Evolutionary conservation across 495 filamentous ascomycete genomes (phyloP).

Genomic region (Penicillium simplicissimum): DNA sequence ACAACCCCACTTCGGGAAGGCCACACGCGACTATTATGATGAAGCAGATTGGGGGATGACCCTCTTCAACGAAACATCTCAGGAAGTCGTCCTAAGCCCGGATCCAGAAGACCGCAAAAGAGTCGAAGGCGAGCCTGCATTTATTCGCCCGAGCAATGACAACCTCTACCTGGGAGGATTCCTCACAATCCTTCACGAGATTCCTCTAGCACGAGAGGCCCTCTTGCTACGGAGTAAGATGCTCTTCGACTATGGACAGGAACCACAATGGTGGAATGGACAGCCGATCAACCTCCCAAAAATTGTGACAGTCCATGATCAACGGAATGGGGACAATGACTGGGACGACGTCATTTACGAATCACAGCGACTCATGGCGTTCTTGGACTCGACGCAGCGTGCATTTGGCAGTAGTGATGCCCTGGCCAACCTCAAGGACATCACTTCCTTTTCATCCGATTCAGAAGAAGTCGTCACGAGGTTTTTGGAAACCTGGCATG

Average conservation of each 20-base stretch:
- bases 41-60: constrained; percentile 77
- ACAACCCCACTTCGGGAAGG: constrained; percentile 65
- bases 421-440: constrained; percentile 47
- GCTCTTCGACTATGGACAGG: constrained; percentile 64
- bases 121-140: constrained; percentile 59
- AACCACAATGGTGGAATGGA: constrained; percentile 86
- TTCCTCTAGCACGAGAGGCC: constrained; percentile 76
- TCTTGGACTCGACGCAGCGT: constrained; percentile 74
- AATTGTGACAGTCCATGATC: constrained; percentile 54
- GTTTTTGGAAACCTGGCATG: constrained; percentile 46
- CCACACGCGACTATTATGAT: constrained; percentile 72
- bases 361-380: constrained; percentile 79
- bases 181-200: constrained; percentile 78
- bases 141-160: constrained; percentile 66
- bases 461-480: constrained; percentile 34
- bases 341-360: constrained; percentile 53
- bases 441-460: constrained; percentile 37
- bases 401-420: constrained; percentile 77
- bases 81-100: constrained; percentile 62
- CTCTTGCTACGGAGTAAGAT: constrained; percentile 57
- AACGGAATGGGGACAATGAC: constrained; percentile 35
- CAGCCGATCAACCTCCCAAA: constrained; percentile 58
- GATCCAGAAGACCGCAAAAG: constrained; percentile 62
- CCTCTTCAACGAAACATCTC: constrained; percentile 49
- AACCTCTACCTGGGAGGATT: constrained; percentile 64